Conservation (phyloP, 2,329 filamentous ascomycete species). For the Ophiostoma piceae region DNA sequence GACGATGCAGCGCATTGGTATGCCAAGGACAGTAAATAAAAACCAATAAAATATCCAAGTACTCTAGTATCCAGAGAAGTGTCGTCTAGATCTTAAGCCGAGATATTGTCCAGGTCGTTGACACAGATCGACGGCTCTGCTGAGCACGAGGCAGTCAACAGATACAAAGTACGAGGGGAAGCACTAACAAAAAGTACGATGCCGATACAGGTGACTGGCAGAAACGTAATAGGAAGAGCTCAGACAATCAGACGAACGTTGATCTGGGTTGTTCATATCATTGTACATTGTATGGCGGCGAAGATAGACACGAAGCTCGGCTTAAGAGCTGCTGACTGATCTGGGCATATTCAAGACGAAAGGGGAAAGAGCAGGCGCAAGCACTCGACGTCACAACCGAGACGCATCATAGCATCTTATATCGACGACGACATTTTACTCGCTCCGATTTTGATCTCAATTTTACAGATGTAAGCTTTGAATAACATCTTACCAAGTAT, state of each 20-base stretch:
- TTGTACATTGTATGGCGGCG: too few relatives aligned
- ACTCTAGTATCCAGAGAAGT: background rate
- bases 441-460: too few relatives aligned
- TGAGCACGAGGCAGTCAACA: background rate
- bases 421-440: background rate
- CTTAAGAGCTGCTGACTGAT: background rate
- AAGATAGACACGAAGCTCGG: background rate
- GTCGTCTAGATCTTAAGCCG: background rate
- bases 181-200: background rate
- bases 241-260: background rate
- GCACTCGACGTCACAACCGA: background rate
- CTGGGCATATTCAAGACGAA: background rate
- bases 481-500: background rate
- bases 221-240: background rate
- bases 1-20: background rate
- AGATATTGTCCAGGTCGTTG: background rate
- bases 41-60: background rate
- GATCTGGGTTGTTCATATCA: too few relatives aligned
- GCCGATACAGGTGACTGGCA: background rate
- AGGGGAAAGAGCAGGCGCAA: background rate
- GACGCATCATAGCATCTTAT: background rate
- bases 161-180: background rate
- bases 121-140: background rate
- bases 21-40: background rate
- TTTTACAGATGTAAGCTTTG: too few relatives aligned